Base-by-base conservation (phyloP, 2,329 filamentous ascomycete genomes). In the Magnaporthiopsis rhizophila region DNA sequence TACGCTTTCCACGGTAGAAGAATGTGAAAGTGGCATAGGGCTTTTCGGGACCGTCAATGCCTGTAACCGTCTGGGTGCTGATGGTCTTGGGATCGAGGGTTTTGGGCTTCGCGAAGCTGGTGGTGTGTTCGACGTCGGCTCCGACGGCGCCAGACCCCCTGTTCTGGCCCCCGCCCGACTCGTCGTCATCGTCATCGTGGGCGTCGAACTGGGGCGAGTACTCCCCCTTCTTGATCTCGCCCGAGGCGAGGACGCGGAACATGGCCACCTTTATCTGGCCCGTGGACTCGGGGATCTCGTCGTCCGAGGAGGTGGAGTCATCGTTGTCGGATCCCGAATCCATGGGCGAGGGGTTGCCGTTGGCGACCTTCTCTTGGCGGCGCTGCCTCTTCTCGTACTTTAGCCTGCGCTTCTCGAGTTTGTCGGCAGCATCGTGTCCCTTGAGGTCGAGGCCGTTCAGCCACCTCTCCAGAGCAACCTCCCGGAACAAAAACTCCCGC, bases 251-350 rank as follows among this genome's bases (percentile, higher is more conserved):
- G 11, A 99, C 95, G 34, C 95, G 88, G 77, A 97, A 98, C 79
- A 99, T 87, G 67, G 94, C 92, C 24, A 99, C 92, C 78, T 98
- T 98, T 80, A 99, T 99, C 78, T 99, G 95, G 12, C 95, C 95
- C 6, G 95, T 90, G 13, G 95, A 92, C 80, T 98, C 95, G 15
- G 94, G 92, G 1, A 91, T 91, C 70, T 94, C 91, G 74, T 97
- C 91, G 66, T 92, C 85, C 21, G 86, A 90, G 5, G 85, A 83
- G 73, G 89, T 87, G 26, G 89, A 90, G 66, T 90, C 89, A 58
- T 92, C 90, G 66, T 90, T 88, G 56, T 90, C 83, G 60, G 80
- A 77, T 12, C 86, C 79, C 11, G 81, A 84, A 73, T 95, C 90
- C 30, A 96, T 83, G 0, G 91, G 90, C 0, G 89, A 86, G 64